phyloP scores from a whole-genome alignment of 2,329 filamentous ascomycete species.

The Clonostachys solani region DNA sequence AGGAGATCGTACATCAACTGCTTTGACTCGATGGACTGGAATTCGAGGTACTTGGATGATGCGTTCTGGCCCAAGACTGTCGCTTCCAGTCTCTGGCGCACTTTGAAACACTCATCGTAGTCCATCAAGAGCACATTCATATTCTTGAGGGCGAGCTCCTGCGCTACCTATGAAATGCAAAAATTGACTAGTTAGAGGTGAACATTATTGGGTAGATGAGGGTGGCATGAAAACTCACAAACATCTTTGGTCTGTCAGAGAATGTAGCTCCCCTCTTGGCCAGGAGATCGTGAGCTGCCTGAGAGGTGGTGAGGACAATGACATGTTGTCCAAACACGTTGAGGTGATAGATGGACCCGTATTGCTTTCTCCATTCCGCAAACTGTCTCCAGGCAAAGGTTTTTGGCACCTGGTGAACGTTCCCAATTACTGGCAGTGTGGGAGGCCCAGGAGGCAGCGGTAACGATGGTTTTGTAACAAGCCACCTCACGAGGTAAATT shows the following conservation, averaged over 20 bases:
- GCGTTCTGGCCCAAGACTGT: slow-evolving; percentile 21
- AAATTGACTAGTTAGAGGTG: neutral
- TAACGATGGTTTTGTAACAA: neutral
- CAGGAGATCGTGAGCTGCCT: slow-evolving; percentile 13
- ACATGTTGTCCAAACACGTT: slow-evolving; percentile 11
- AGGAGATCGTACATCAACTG: slow-evolving; percentile 37
- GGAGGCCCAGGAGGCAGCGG: slow-evolving; percentile 22
- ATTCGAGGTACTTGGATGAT: slow-evolving; percentile 25
- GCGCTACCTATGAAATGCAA: slow-evolving; percentile 8
- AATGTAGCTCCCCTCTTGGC: slow-evolving; percentile 8
- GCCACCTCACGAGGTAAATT: no score
- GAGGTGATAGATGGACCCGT: slow-evolving; percentile 13
- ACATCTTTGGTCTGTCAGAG: slow-evolving; percentile 26
- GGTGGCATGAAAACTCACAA: slow-evolving; percentile 11
- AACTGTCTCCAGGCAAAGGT: slow-evolving; percentile 38
- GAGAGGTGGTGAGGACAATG: slow-evolving; percentile 10
- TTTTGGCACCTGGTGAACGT: slow-evolving; percentile 15
- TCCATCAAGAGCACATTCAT: slow-evolving; percentile 33
- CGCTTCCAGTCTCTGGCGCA: slow-evolving; percentile 30
- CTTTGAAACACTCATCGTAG: slow-evolving; percentile 30
- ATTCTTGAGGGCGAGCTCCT: slow-evolving; percentile 9
- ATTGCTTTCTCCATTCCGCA: slow-evolving; percentile 27
- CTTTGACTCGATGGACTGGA: slow-evolving; percentile 41
- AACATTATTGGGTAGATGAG: slow-evolving; percentile 2
- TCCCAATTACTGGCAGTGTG: slow-evolving; percentile 11